phyloP scores from a whole-genome alignment of 75 land plant species.

The Pinus albicaulis region DNA sequence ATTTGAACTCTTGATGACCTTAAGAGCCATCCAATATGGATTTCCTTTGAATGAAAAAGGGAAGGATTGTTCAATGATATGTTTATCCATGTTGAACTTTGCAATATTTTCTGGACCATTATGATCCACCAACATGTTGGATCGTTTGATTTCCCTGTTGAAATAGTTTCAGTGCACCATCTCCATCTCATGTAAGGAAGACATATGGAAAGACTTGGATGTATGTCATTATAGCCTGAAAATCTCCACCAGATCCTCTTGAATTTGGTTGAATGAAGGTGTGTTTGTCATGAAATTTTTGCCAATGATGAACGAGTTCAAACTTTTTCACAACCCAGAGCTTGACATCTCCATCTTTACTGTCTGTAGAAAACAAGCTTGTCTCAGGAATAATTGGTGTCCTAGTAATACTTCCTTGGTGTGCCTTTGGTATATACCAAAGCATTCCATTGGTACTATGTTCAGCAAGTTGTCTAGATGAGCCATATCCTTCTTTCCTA shows the following conservation, averaged over 20 bases:
- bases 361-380: slow-evolving; percentile 77
- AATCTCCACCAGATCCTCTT: slow-evolving; percentile 78
- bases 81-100: background rate
- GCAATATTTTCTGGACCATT: no score
- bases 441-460: slow-evolving; percentile 66
- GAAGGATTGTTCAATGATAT: slow-evolving; percentile 61
- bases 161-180: slow-evolving; percentile 56
- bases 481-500: slow-evolving; percentile 4
- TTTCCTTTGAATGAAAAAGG: slow-evolving; percentile 84
- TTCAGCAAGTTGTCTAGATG: slow-evolving; percentile 31
- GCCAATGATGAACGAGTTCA: slow-evolving; percentile 77
- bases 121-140: no score
- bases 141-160: no score
- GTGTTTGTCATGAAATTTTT: slow-evolving; percentile 83
- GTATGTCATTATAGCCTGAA: slow-evolving; percentile 86
- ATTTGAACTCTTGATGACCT: slow-evolving; percentile 70
- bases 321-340: slow-evolving; percentile 89
- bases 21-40: slow-evolving; percentile 97
- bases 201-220: slow-evolving; percentile 63
- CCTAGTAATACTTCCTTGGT: slow-evolving; percentile 78
- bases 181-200: slow-evolving; percentile 90
- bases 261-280: slow-evolving; percentile 87
- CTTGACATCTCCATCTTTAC: slow-evolving; percentile 98
- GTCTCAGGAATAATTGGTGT: slow-evolving; percentile 84
- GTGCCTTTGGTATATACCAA: slow-evolving; percentile 94